phyloP scores from a whole-genome alignment of 495 filamentous ascomycete genomes.

The Hypoxylon rickii region DNA sequence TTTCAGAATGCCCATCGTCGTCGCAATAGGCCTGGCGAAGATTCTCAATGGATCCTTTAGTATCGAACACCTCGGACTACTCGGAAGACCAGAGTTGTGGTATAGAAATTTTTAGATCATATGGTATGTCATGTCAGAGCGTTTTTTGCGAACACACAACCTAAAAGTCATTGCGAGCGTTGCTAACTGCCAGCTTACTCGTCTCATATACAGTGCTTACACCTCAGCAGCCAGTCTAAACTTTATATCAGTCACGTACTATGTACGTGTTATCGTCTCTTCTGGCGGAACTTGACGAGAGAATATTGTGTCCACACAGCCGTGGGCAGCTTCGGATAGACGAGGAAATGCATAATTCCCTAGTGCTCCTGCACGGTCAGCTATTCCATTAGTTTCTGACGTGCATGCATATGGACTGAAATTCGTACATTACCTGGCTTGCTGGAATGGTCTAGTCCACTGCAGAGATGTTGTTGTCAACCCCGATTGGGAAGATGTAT shows the following conservation, averaged over 20 bases:
- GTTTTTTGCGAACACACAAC: not conserved
- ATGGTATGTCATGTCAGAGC: not conserved
- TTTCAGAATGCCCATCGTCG: too few species aligned
- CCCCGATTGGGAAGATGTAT: too few species aligned
- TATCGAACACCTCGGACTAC: too few species aligned
- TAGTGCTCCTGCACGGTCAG: not conserved
- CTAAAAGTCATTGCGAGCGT: not conserved
- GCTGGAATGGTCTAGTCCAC: too few species aligned
- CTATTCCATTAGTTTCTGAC: too few species aligned
- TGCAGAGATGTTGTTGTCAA: too few species aligned
- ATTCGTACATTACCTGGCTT: too few species aligned
- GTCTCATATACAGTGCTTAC: not conserved
- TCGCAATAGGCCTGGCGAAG: too few species aligned
- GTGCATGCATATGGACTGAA: too few species aligned
- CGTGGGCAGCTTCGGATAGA: not conserved
- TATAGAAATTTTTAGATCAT: too few species aligned
- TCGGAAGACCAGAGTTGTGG: too few species aligned
- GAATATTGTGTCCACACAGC: not conserved
- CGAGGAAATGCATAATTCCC: not conserved
- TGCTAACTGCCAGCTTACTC: not conserved
- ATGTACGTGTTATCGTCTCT: not conserved
- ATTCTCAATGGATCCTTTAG: too few species aligned
- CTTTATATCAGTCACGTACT: not conserved
- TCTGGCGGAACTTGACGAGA: not conserved
- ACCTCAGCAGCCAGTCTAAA: not conserved